Conservation (phyloP, 371 early-diverging fungal species). For the Lichtheimia ramosa region DNA sequence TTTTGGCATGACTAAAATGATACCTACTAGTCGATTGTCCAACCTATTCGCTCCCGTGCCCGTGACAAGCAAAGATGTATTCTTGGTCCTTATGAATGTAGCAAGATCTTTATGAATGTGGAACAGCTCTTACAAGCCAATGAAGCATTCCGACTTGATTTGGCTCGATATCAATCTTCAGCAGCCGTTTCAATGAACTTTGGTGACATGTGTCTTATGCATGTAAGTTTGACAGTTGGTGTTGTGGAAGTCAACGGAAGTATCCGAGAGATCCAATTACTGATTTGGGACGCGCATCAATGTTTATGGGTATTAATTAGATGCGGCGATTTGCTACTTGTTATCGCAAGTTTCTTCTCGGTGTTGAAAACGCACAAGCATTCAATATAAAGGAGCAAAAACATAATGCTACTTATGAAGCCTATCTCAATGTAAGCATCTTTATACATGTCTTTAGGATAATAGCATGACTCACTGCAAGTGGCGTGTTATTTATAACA, state of each 20-base stretch:
- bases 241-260: too few species aligned
- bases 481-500: background rate
- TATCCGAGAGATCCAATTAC: background rate
- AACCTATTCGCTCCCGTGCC: slow-evolving; percentile 24
- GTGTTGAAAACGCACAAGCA: slow-evolving; percentile 37
- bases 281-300: background rate
- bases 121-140: slow-evolving; percentile 41
- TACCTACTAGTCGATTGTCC: slow-evolving; percentile 25
- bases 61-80: slow-evolving; percentile 10
- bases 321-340: slow-evolving; percentile 27
- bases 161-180: slow-evolving; percentile 12
- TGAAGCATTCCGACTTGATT: slow-evolving; percentile 25
- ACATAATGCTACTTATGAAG: slow-evolving; percentile 31
- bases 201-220: slow-evolving; percentile 36
- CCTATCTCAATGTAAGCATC: slow-evolving; percentile 20
- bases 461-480: background rate
- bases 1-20: background rate
- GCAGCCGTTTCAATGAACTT: slow-evolving; percentile 17
- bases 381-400: slow-evolving; percentile 40
- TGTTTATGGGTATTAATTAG: background rate
- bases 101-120: slow-evolving; percentile 48
- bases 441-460: too few species aligned
- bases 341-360: slow-evolving; percentile 44
- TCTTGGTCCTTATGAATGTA: slow-evolving; percentile 39
- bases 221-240: slow-evolving; percentile 22